Conservation (phyloP, 2,329 filamentous ascomycete genomes). For the Venturia pyrina region DNA sequence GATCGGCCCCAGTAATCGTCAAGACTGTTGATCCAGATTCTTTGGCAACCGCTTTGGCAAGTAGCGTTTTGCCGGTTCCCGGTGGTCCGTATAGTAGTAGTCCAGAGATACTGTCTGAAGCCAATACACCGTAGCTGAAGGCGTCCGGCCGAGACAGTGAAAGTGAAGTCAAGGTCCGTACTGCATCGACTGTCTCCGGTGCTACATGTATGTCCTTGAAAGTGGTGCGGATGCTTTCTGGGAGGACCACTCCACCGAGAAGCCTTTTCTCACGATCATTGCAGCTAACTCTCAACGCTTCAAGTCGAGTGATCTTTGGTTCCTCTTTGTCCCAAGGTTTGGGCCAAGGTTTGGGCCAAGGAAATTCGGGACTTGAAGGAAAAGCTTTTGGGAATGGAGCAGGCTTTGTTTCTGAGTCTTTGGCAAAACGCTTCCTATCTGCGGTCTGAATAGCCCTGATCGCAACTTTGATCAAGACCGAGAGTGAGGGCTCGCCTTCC, state of each 20-base stretch:
- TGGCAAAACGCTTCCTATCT: constrained; percentile 22
- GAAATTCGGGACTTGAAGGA: constrained; percentile 18
- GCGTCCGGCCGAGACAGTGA: constrained; percentile 82
- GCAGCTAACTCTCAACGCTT: constrained; percentile 45
- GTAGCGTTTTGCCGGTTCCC: constrained; percentile 54
- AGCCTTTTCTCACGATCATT: constrained; percentile 77
- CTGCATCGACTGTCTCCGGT: constrained; percentile 69
- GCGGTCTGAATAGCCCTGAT: constrained; percentile 18
- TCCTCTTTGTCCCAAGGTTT: constrained; percentile 9
- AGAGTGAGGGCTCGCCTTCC: background rate
- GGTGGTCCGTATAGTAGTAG: constrained; percentile 82
- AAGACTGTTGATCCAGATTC: constrained; percentile 60
- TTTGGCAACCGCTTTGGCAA: constrained; percentile 55
- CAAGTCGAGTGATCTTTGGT: constrained; percentile 24
- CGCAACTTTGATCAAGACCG: background rate
- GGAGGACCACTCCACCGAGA: constrained; percentile 70
- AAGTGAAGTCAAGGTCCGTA: constrained; percentile 81
- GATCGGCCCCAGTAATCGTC: constrained; percentile 79
- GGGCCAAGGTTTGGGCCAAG: constrained; percentile 21
- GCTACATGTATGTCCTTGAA: constrained; percentile 82
- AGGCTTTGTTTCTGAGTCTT: constrained; percentile 18
- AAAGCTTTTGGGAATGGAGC: constrained; percentile 30
- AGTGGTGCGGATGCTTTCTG: constrained; percentile 71
- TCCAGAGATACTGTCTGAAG: constrained; percentile 82
- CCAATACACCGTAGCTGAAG: constrained; percentile 91